Evolutionary conservation across 169 alveolate genomes (phyloP), one percentile per base, ranked within the genome.

Genomic region (Cryptosporidium andersoni): DNA sequence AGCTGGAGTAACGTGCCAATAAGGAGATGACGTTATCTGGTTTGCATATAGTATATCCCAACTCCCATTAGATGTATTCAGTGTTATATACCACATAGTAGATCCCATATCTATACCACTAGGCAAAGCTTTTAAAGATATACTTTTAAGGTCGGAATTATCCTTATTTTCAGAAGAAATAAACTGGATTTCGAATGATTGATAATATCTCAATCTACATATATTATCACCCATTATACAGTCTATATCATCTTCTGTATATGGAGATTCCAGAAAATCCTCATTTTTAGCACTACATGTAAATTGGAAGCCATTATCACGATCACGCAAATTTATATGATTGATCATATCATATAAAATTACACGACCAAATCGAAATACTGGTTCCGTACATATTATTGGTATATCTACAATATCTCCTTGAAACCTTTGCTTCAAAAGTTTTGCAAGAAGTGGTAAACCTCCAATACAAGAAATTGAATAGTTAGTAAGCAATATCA

Each of bases 1-100:
- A 34, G 85, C 55, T n/a, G 85, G 85, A 40, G 85, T 74, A 34
- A 74, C 85, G 51, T 74, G 85, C 85, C 85, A 74, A 74, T 74
- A 74, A 14, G 85, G 85, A 74, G 55, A 68, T 8, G 85, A 74
- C 5, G 49, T 68, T 1, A 64, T 39, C 6, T 74, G 74, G 14
- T 34, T 48, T 2, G 60, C 85, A 58, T 74, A 74, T 16, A 34
- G 74, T 43, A 74, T 58, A n/a, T 74, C 85, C 85, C 68, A 56
- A 43, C 51, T 53, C 25, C 66, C 85, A 34, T 48, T 40, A 36
- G 5, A 42, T 14, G 85, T 39, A 74, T 58, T 74, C 11, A 74
- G 47, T 8, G 67, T 74, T 60, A 74, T 62, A 8, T 8, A 45
- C 85, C 85, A 74, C 43, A 74, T 74, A 40, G 85, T 74, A 40